Evolutionary conservation across 202 grass and related monocot species (phyloP), one percentile per base, ranked within the genome.

Genomic region (Bolboschoenoplectus hybrid): DNA sequence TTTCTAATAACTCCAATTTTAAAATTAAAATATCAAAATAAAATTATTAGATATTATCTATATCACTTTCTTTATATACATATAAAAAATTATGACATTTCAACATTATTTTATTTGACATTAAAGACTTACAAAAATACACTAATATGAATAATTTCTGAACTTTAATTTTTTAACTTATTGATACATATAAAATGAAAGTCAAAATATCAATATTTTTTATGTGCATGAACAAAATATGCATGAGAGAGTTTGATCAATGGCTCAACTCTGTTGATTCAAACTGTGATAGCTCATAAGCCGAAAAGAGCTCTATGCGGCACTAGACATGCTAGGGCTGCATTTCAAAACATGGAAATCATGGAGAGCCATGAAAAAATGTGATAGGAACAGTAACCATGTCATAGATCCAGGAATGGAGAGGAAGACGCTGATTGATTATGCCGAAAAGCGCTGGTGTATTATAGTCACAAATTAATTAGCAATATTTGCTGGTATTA

Each of bases 381-480:
- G 6, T 3, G 85, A 81, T 12, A 2, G 17, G 44, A 80, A 81
- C 74, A 5, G 70, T 39, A 86, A 69, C 35, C 3, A 46, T 20
- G 17, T 14, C 41, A 86, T 86, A 64, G 84, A 86, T 13, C n/a
- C 8, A n/a, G 84, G 73, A 9, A 65, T 13, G 11, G 84, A 86
- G 69, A 67, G 55, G 46, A 66, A 38, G 19, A 69, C n/a, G 45
- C 85, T 86, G 36, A 80, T 80, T 3, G 74, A 86, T 41, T 69
- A 80, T 86, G 85, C 74, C 8, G 14, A 34, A 14, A 78, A 80
- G 11, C 45, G 47, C 50, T 85, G 70, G 85, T 2, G 13, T 67
- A 53, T 86, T 77, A 76, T 63, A 39, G 36, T 80, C 16, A 80
- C 19, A 55, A 39, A 81, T 62, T 81, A 81, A 26, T 26, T 26